Evolutionary conservation across 139 green algal species (phyloP), one percentile per base, ranked within the genome.

Genomic region (Coelastrella sp.): DNA sequence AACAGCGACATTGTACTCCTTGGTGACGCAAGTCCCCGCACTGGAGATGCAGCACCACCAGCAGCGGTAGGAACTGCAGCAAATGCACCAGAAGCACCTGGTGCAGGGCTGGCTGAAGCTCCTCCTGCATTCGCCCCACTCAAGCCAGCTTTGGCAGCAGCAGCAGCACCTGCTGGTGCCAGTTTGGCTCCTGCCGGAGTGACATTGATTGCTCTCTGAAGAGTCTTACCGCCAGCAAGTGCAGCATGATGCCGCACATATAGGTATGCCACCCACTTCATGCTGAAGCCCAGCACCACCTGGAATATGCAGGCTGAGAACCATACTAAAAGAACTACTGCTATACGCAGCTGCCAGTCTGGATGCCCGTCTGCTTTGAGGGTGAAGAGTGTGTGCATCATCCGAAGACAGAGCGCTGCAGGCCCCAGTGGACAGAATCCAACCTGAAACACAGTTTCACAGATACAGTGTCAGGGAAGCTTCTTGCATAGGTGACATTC

Each of bases 401-500:
- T 93, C 5, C 95, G 89, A 37, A 96, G 72, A 53, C 91, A 87
- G 21, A 98, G 85, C 3, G 93, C 92, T 17, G 91, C 92, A 30
- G 91, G 83, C 0, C 91, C 94, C 76, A 96, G 88, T 25, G 94
- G 94, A 74, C 95, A 92, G 50, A 98, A 95, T 0, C 87, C 90
- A 21, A 67, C 63, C 79, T 85, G 75, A 7, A 57, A n/a, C 19
- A 64, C 15, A 64, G 27, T 21, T 53, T n/a, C n/a, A n/a, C n/a
- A n/a, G n/a, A n/a, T n/a, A n/a, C n/a, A n/a, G n/a, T n/a, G n/a
- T n/a, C n/a, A n/a, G n/a, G 53, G 17, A 64, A 30, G 53, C 19
- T 64, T n/a, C n/a, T n/a, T n/a, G n/a, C n/a, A n/a, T n/a, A n/a
- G n/a, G n/a, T n/a, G n/a, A n/a, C n/a, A n/a, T n/a, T n/a, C n/a